phyloP scores from a whole-genome alignment of 257 asterid species.

The Nyctanthes arbortristis region DNA sequence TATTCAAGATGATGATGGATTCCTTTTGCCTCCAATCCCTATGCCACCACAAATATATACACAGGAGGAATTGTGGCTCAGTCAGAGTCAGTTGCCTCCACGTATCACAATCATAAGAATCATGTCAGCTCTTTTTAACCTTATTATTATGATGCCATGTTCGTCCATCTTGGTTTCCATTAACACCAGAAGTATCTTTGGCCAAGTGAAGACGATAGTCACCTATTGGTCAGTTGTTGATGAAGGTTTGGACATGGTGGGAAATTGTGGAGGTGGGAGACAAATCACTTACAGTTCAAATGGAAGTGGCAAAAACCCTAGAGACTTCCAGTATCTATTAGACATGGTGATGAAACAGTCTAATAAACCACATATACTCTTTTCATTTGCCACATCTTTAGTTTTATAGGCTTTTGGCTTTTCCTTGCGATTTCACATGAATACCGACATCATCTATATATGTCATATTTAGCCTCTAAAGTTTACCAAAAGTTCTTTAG shows the following conservation, averaged over 20 bases:
- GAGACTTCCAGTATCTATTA: slow-evolving; percentile 92
- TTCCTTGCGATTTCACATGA: too few species aligned
- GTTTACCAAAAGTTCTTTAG: too few species aligned
- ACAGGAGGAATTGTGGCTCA: slow-evolving; percentile 89
- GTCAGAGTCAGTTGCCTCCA: slow-evolving; percentile 66
- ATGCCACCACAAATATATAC: slow-evolving; percentile 90
- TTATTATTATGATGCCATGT: too few species aligned
- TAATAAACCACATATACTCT: too few species aligned
- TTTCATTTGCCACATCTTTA: too few species aligned
- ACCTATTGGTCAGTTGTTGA: slow-evolving; percentile 79
- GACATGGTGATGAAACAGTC: slow-evolving; percentile 95
- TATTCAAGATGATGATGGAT: too few species aligned
- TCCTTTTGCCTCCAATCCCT: slow-evolving; percentile 83
- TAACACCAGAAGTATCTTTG: too few species aligned
- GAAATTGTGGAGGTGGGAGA: slow-evolving; percentile 94
- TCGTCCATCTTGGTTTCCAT: too few species aligned
- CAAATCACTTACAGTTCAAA: slow-evolving; percentile 94
- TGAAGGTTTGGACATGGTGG: slow-evolving; percentile 97
- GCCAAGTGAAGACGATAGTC: slow-evolving; percentile 76
- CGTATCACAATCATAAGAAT: slow-evolving; percentile 83
- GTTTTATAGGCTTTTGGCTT: too few species aligned
- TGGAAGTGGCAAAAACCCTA: slow-evolving; percentile 99
- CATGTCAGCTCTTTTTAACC: slow-evolving; percentile 14
- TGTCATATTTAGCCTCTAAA: too few species aligned
- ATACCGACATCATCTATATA: too few species aligned